Evolutionary conservation across 768 basidiomycete species (phyloP).

Genomic region (Mycena chlorophos): DNA sequence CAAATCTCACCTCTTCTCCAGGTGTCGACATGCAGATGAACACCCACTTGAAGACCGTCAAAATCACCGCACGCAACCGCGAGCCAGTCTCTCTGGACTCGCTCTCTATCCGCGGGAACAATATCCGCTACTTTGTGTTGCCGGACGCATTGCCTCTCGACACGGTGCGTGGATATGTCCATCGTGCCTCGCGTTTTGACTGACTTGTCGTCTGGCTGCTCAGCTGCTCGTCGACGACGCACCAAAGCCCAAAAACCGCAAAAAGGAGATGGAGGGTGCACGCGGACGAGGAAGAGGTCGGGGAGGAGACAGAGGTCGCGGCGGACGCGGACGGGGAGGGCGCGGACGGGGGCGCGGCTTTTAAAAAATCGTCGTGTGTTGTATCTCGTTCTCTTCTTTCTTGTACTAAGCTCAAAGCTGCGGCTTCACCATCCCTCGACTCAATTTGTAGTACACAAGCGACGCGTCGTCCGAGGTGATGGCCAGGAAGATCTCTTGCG

Average conservation of each 20-base stretch:
- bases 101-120: constrained; percentile 94
- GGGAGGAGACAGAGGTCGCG: constrained; percentile 49
- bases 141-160: constrained; percentile 96
- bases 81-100: constrained; percentile 85
- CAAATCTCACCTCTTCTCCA: constrained; percentile 32
- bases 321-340: constrained; percentile 56
- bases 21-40: constrained; percentile 99
- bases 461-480: constrained; percentile 79
- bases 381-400: background rate
- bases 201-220: background rate
- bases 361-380: background rate
- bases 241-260: constrained; percentile 90
- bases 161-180: constrained; percentile 42
- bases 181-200: background rate
- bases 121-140: constrained; percentile 94
- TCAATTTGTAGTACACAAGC: constrained; percentile 82
- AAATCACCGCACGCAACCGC: constrained; percentile 90
- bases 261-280: constrained; percentile 69
- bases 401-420: constrained; percentile 39
- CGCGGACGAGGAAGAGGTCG: constrained; percentile 61
- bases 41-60: constrained; percentile 96
- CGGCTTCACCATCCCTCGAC: constrained; percentile 75
- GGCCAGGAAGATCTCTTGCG: constrained; percentile 60
- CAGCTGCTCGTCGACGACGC: constrained; percentile 91
- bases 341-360: constrained; percentile 44